Base-by-base conservation (phyloP, 768 basidiomycete genomes). In the Mycena belliarum region DNA sequence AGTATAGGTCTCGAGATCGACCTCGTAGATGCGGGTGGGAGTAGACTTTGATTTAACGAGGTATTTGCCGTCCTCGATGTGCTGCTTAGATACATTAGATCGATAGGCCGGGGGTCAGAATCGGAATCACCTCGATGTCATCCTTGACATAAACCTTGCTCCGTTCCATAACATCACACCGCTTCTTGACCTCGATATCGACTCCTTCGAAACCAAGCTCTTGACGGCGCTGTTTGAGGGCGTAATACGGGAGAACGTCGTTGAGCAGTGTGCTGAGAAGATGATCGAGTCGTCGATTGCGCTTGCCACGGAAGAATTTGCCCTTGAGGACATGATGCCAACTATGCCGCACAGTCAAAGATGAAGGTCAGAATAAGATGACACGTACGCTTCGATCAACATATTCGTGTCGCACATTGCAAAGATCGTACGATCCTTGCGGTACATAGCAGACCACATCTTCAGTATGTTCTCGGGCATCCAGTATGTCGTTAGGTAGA, bases 301-400 rank as follows among this genome's bases (percentile, higher is more conserved):
- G 61, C n/a, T 61, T 52, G 0, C 66, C 66, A 18, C 66, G 44
- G 15, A 71, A 50, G 37, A 72, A 70, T 20, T 66, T 69, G 6
- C 55, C 51, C 35, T 72, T 70, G 9, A 69, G 55, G 8, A 70
- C 47, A 51, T 68, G 68, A 47, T 70, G 67, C 69, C 69, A 69
- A 6, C 56, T 57, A 21, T 14, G 29, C 29, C n/a, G 29, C 29
- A 32, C 29, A 14, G 29, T 32, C 6, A 32, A 32, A 7, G 29
- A 32, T 7, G 29, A 32, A 32, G 29, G 29, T 6, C 14, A 14
- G 29, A 14, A 32, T 7, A 32, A 14, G 29, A 32, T 32, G 14
- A 14, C 29, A 32, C 29, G 29, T 32, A 32, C 29, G 29, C 29
- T 32, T 32, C 71, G n/a, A n/a, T n/a, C n/a, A n/a, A n/a, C n/a